Base-by-base conservation (phyloP, 2,329 filamentous ascomycete genomes). In the Talaromyces pinophilus region DNA sequence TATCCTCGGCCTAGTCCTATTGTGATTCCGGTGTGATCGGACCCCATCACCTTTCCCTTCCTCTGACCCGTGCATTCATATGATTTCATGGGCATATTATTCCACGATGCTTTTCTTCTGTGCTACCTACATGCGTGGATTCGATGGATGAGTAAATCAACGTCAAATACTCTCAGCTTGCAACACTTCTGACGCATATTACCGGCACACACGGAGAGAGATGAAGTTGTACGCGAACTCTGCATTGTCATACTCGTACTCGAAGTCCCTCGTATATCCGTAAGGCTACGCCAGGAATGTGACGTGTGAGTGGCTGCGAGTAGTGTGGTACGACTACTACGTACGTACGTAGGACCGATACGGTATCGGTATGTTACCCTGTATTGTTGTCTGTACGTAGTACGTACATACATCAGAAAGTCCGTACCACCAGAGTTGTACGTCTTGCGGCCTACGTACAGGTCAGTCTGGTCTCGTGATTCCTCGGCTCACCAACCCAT, bases 401-500 rank as follows among this genome's bases (percentile, higher is more conserved):
- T 33, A 60, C 19, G 13, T 25, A 44, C 22, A n/a, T 25, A n/a
- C 30, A 33, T 59, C 19, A 38, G 46, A 50, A 50, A 50, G 46
- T 52, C 48, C 48, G 48, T 54, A 54, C 25, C 25, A 15, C 50
- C 48, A 52, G 25, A n/a, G 48, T 52, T 30, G 48, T 10, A 52
- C 48, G 48, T 30, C 25, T 52, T 17, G 6, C 17, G 19, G 11
- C 33, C 33, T 15, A 38, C 10, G 33, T 46, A 61, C 59, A 61
- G 38, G 10, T 35, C 59, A 15, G 59, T 33, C 8, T n/a, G 40
- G 59, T 61, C 59, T 61, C 59, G 59, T 61, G 59, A 61, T 61
- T 48, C 59, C 59, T 62, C 59, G 59, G 59, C 59, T 52, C 44
- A 11, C 33, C 54, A 57, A 25, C 54, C 54, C 54, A 8, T 38